Base-by-base conservation (phyloP, 139 green algal genomes). In the Chlamydomonas incerta region DNA sequence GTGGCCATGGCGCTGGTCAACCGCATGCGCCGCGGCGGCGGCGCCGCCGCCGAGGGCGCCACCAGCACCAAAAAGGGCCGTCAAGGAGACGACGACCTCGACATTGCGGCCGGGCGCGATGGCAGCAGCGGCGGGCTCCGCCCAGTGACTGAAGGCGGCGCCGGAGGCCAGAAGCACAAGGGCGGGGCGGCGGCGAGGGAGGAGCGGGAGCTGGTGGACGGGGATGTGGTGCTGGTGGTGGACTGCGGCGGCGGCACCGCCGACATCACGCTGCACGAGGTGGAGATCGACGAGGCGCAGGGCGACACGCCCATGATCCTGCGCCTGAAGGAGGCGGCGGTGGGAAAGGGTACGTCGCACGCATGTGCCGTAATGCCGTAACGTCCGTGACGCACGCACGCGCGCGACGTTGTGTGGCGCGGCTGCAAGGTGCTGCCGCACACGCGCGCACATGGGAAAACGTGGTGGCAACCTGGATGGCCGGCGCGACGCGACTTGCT, bases 201-300 rank as follows among this genome's bases (percentile, higher is more conserved):
- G 17, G 0, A 31, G 17, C 31, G 17, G n/a, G 11, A 29, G 1
- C 68, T 86, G 52, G 17, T 0, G 9, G 26, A 62, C 68, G 68
- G 68, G 6, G 80, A 86, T 20, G 80, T 86, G 80, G 35, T 79
- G 55, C 67, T 86, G 67, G 80, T 86, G 34, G 34, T 86, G 80
- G 80, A 86, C 80, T 86, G 80, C 52, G 80, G 80, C 68, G 80
- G 80, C 34, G 80, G 80, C 31, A 86, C 80, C 15, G 80, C 68
- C 0, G 80, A 86, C 37, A 13, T 62, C 11, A 86, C 68, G 18
- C 68, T 86, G 67, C 80, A 86, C 52, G 13, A 35, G 2, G 80
- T 86, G 55, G 18, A 31, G 1, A 66, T 66, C 20, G 15, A 1
- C 20, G 79, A 50, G 3, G 6, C 33, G 23, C 5, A 28, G 41